These are phyloP conservation scores for Prosopis cineraria DNA, from an alignment of 306 rosid genomes.

Conservation along the genomic window DNA sequence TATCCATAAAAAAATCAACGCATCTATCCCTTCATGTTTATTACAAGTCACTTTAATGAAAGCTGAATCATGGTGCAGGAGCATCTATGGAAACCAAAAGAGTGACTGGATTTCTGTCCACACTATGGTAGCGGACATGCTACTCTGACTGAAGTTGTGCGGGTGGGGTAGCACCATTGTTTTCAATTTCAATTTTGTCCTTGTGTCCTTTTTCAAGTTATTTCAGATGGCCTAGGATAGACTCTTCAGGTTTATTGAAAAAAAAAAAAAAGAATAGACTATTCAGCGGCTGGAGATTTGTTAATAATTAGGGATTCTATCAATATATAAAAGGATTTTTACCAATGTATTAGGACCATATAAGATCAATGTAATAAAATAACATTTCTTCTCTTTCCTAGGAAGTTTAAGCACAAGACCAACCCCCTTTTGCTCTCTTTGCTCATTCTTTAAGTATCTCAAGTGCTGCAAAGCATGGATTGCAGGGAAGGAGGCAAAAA, in stretches of 20 bases:
- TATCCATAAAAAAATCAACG: neutral
- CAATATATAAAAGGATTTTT: slow-evolving; percentile 23
- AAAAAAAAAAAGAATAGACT: too few species aligned
- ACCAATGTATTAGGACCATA: slow-evolving; percentile 9
- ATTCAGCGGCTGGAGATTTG: neutral
- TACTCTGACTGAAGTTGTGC: neutral
- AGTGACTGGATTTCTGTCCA: neutral
- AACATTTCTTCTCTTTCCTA: slow-evolving; percentile 12
- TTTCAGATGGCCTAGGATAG: neutral
- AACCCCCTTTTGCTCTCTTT: slow-evolving; percentile 18
- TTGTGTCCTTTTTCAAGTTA: neutral
- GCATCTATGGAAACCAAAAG: neutral
- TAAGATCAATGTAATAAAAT: neutral
- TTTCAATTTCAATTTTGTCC: neutral
- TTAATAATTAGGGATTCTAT: slow-evolving; percentile 16
- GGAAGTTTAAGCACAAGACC: slow-evolving; percentile 27
- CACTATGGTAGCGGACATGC: slow-evolving; percentile 6
- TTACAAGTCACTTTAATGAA: neutral
- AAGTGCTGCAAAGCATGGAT: slow-evolving; percentile 20
- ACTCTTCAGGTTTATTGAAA: too few species aligned
- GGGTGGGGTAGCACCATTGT: neutral
- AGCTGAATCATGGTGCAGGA: neutral
- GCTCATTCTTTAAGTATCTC: slow-evolving; percentile 19
- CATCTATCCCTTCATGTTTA: neutral
- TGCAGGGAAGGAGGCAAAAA: slow-evolving; percentile 20